These are phyloP conservation scores for Ensete ventricosum DNA, from an alignment of 176 grass and related monocot species.

Conservation along the genomic window DNA sequence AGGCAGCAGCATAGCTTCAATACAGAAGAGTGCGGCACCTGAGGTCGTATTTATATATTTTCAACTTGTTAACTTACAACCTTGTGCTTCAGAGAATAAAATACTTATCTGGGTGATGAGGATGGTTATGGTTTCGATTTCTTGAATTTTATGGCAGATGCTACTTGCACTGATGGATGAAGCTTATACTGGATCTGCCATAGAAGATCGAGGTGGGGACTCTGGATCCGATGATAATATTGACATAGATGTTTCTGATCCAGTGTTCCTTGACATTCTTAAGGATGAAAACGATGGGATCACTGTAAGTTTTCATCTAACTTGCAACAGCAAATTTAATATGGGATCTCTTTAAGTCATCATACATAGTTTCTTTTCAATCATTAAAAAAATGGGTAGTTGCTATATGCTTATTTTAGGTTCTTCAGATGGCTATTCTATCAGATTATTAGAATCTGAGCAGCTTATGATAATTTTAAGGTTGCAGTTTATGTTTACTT, in stretches of 20 bases:
- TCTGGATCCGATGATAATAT: conserved; percentile 67
- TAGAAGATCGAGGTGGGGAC: conserved; percentile 62
- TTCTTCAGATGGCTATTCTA: too few species aligned
- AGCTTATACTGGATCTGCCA: conserved; percentile 83
- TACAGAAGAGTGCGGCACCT: conserved; percentile 94
- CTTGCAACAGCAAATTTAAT: neutral
- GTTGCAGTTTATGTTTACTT: too few species aligned
- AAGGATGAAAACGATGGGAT: conserved; percentile 98
- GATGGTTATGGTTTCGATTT: conserved; percentile 12
- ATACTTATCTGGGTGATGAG: neutral
- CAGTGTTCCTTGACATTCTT: conserved; percentile 85
- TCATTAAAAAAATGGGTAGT: neutral
- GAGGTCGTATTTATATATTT: conserved; percentile 43
- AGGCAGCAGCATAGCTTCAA: conserved; percentile 91
- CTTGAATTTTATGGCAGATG: conserved; percentile 37
- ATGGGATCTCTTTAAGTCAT: neutral
- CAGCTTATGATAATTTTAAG: too few species aligned
- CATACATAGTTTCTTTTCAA: neutral
- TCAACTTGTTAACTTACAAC: conserved; percentile 1
- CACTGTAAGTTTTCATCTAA: conserved; percentile 44
- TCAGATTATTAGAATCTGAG: too few species aligned
- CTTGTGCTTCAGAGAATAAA: neutral
- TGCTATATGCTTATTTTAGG: neutral
- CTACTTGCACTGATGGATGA: conserved; percentile 93
- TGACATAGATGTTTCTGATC: conserved; percentile 68